Base-by-base conservation (phyloP, 2,329 filamentous ascomycete genomes). In the Botrytis fragariae region DNA sequence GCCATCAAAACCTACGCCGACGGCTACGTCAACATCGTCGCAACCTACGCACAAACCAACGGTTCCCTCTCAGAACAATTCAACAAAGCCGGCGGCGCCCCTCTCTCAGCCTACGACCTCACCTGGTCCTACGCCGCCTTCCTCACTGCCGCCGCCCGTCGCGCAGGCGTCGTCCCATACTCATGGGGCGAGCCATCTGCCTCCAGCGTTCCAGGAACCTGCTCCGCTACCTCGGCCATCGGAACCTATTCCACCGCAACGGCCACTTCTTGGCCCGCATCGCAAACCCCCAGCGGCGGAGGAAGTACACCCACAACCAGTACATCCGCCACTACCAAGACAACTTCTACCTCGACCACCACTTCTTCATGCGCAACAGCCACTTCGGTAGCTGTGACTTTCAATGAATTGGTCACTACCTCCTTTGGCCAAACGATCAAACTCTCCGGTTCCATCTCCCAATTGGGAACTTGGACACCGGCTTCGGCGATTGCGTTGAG, bases 121-220 rank as follows among this genome's bases (percentile, higher is more conserved):
- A 93, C 91, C 4, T 93, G 91, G 91, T 92, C 90, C 0, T 93
- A 93, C 76, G 90, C 91, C 1, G 86, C 91, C 0, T 90, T 93
- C 81, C 83, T 93, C 64, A 91, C 90, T 0, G 87, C 87, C n/a
- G 82, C 84, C 37, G 85, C 85, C 60, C 87, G 90, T 54, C 87
- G 90, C 64, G 85, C 85, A 64, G 86, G 85, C 32, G 78, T 86
- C 25, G 81, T 90, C 14, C 89, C 90, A 1, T 83, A 85, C 1
- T 86, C 88, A 9, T 92, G 90, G 90, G 84, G 84, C 6, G 85
- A 82, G 42, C 75, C 81, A 62, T 78, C 83, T 9, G 84, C 84
- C 4, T 85, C 84, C 73, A 83, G 83, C 0, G 81, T 90, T 0
- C 88, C 89, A 0, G 77, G 82, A 2, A 79, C 81, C 0, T 91